A percentile compares a stretch with the other conserved stretches of the same genome.
phyloP scores from a whole-genome alignment of 345 rosid genomes.

The Euphorbia peplus region DNA sequence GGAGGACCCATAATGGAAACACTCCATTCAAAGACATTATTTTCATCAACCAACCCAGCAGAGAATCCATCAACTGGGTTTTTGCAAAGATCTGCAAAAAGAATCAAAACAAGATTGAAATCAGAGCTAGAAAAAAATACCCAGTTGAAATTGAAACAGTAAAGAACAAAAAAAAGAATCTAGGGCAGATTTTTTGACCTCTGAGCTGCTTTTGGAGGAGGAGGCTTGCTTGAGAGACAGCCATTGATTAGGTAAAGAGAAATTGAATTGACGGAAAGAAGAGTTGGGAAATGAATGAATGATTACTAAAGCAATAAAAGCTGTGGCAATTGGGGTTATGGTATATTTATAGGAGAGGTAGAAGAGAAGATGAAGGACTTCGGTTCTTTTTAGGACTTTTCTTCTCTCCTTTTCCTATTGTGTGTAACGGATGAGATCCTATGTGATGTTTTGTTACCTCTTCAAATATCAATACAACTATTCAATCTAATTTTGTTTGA shows the following conservation, averaged over 20 bases:
- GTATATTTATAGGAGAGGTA: background rate
- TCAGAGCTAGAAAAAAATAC: background rate
- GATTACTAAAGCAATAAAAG: background rate
- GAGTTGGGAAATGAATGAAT: constrained; percentile 5
- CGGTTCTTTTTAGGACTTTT: no score
- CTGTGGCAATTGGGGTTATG: background rate
- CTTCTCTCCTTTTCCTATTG: no score
- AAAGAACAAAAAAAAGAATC: constrained; percentile 14
- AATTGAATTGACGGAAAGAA: constrained; percentile 17
- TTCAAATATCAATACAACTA: no score
- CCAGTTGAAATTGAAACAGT: background rate
- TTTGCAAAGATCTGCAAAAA: constrained; percentile 75
- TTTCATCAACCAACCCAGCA: constrained; percentile 82
- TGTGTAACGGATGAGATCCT: no score
- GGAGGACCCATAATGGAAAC: constrained; percentile 88
- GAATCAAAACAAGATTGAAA: constrained; percentile 16
- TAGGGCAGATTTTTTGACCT: constrained; percentile 34
- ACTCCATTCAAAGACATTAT: constrained; percentile 72
- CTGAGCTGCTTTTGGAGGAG: constrained; percentile 81
- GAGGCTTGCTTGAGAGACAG: constrained; percentile 53
- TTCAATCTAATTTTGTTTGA: no score
- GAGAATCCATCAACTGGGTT: constrained; percentile 93
- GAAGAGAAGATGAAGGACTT: no score
- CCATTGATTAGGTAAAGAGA: constrained; percentile 28
- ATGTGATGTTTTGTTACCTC: no score